Conservation (phyloP, 495 filamentous ascomycete genomes). For the Penicillium pancosmium region DNA sequence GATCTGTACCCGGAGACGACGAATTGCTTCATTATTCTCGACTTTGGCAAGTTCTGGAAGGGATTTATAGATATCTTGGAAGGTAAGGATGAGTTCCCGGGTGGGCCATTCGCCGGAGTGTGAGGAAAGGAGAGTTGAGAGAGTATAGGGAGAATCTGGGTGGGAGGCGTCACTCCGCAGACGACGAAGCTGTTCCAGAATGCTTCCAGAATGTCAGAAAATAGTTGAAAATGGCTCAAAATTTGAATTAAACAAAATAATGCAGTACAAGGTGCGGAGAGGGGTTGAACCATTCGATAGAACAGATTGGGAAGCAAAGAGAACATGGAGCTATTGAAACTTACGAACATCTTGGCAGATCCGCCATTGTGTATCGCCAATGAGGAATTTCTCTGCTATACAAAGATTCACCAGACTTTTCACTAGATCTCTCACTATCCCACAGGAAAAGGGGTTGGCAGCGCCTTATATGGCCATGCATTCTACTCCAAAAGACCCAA, state of each 20-base stretch:
- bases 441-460: background rate
- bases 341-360: constrained; percentile 11
- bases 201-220: constrained; percentile 11
- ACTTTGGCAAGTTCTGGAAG: constrained; percentile 16
- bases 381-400: background rate
- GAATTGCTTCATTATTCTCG: constrained; percentile 14
- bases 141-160: constrained; percentile 10
- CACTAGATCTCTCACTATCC: background rate
- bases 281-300: background rate
- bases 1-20: constrained; percentile 12
- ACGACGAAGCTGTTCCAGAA: constrained; percentile 16
- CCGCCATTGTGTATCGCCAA: constrained; percentile 14
- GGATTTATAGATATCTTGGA: constrained; percentile 21
- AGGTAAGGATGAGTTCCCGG: constrained; percentile 9
- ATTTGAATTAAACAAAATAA: background rate
- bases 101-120: constrained; percentile 14
- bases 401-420: background rate
- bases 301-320: background rate
- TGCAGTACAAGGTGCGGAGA: background rate
- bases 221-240: background rate
- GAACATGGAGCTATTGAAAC: background rate
- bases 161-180: constrained; percentile 19
- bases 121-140: constrained; percentile 16
- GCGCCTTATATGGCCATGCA: background rate
- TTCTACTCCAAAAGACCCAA: background rate